Evolutionary conservation across 2,329 filamentous ascomycete genomes (phyloP).

Genomic region (Penicillium sp.): DNA sequence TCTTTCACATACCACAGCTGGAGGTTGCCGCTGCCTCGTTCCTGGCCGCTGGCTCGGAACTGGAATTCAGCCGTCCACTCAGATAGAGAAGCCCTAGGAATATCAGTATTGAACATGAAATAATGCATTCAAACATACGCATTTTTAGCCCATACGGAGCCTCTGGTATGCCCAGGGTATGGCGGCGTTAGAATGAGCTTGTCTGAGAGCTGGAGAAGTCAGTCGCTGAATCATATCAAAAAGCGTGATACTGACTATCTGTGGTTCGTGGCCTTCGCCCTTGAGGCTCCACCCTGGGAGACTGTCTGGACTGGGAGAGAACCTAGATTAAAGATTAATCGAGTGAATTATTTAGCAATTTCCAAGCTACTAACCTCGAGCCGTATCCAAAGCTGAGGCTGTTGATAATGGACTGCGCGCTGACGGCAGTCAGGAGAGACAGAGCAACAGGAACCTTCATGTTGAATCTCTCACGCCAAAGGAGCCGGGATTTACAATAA

Average conservation of each 20-base stretch:
- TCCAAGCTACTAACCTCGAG: constrained; percentile 47
- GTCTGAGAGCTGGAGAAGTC: constrained; percentile 64
- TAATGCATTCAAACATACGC: constrained; percentile 31
- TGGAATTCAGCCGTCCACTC: constrained; percentile 81
- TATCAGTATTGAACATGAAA: not conserved
- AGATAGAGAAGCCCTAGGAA: constrained; percentile 44
- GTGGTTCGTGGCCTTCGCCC: constrained; percentile 54
- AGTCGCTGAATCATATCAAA: constrained; percentile 8
- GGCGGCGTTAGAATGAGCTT: constrained; percentile 88
- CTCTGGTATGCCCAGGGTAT: constrained; percentile 77
- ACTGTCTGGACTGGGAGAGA: constrained; percentile 53
- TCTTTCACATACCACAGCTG: constrained; percentile 87
- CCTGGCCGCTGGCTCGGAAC: constrained; percentile 81
- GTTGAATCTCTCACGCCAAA: constrained; percentile 23
- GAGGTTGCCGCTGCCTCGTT: constrained; percentile 80
- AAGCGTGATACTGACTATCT: constrained; percentile 39
- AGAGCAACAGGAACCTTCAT: constrained; percentile 42
- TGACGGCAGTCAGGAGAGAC: constrained; percentile 47
- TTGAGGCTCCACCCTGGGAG: constrained; percentile 55
- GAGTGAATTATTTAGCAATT: not conserved
- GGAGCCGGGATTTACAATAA: constrained; percentile 13
- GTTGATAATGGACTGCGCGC: constrained; percentile 65
- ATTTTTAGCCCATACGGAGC: constrained; percentile 73
- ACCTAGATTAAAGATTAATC: constrained; percentile 41
- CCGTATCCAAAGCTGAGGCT: constrained; percentile 75